Evolutionary conservation across 371 early-diverging fungal genomes (phyloP), one percentile per base, ranked within the genome.

Genomic region (Blyttiomyces sp.): DNA sequence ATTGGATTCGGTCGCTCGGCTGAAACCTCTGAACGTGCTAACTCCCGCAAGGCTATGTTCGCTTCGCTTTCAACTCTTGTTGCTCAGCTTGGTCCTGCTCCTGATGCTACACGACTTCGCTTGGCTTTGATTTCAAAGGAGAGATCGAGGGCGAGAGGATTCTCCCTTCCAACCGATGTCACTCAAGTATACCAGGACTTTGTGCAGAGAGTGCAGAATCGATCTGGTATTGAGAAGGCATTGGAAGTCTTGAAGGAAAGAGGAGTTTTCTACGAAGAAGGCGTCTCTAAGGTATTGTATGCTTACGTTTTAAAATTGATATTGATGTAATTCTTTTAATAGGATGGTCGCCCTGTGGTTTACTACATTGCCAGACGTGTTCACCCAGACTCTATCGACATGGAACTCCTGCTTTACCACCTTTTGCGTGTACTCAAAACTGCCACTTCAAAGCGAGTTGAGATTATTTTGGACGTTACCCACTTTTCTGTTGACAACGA

Each of bases 341-440:
- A 83, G 28, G 79, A 84, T 9, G 77, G 74, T 30, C 70, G 88
- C 50, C 89, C 90, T 0, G 89, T 95, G 9, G 80, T 92, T 50
- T 95, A 94, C 71, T 87, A 85, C 64, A 88, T 95, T 52, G 83
- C 87, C 30, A 82, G 93, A 44, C 80, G 90, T 34, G 68, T 95
- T 27, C 74, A 83, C 55, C 76, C 87, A 39, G 89, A 92, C 33
- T 80, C 79, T 36, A 78, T 89, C 39, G 93, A 95, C 73, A 88
- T 93, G 74, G 92, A 94, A 30, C 66, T 90, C 17, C 70, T 93
- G 33, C 64, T 75, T 4, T 71, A 57, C 54, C 50, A 53, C 43
- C 30, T 72, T 13, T n/a, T 69, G 3, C 86, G 28, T 83, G 61
- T 75, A 4, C 49, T 87, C 57, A 84, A 86, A 59, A 74, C 85